These are phyloP conservation scores for Earliella scabrosa DNA, from an alignment of 1,284 basidiomycete species.

Conservation along the genomic window DNA sequence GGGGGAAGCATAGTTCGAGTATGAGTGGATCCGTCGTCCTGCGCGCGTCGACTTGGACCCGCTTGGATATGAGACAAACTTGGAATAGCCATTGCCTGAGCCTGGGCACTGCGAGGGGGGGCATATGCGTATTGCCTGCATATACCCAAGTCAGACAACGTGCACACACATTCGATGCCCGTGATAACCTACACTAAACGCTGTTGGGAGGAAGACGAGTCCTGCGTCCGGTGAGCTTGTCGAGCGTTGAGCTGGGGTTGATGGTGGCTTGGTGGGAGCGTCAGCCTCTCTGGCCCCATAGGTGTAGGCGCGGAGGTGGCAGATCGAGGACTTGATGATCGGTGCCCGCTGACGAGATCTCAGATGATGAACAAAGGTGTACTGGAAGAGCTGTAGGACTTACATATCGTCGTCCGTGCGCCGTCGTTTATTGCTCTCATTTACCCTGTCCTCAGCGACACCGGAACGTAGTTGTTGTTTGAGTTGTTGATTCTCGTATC, in stretches of 20 bases:
- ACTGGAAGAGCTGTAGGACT: slow-evolving; percentile 20
- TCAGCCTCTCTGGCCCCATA: slow-evolving; percentile 59
- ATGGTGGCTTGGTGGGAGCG: slow-evolving; percentile 57
- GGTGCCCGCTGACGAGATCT: slow-evolving; percentile 33
- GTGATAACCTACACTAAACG: slow-evolving; percentile 7
- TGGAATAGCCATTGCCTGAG: slow-evolving; percentile 29
- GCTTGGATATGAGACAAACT: slow-evolving; percentile 29
- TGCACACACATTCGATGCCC: too few species aligned
- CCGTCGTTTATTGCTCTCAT: slow-evolving; percentile 68
- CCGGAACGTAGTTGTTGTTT: slow-evolving; percentile 40
- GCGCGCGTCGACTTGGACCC: slow-evolving; percentile 23
- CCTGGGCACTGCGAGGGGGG: slow-evolving; percentile 45
- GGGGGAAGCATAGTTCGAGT: slow-evolving; percentile 10
- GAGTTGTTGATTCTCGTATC: slow-evolving; percentile 52
- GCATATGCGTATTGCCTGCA: slow-evolving; percentile 65
- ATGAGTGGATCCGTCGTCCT: slow-evolving; percentile 11
- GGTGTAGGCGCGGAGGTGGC: slow-evolving; percentile 50
- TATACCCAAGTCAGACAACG: too few species aligned
- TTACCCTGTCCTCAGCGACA: slow-evolving; percentile 44
- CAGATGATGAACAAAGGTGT: not conserved
- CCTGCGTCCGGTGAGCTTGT: slow-evolving; percentile 15
- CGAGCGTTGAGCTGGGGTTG: slow-evolving; percentile 47
- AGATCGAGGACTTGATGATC: slow-evolving; percentile 62
- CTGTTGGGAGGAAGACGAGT: not conserved
- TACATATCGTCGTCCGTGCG: slow-evolving; percentile 53